Percentiles rank a stretch among this genome's conserved stretches.
Evolutionary conservation across 202 grass and related monocot species (phyloP).

Genomic region (Digitaria exilis): DNA sequence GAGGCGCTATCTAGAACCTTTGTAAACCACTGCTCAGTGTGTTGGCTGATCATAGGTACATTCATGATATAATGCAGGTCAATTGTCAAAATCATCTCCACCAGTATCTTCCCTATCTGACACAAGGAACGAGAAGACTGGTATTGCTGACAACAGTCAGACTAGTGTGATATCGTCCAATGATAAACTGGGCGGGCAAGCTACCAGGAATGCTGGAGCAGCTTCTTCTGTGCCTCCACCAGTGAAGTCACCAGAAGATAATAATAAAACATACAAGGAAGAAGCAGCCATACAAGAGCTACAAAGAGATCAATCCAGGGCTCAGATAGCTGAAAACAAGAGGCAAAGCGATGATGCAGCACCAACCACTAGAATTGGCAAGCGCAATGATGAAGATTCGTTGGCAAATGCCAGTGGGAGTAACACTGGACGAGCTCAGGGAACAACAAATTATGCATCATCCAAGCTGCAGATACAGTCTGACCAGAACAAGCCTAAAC

Average conservation of each 20-base stretch:
- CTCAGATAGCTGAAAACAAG: constrained; percentile 18
- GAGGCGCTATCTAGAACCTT: neutral
- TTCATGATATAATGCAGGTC: constrained; percentile 15
- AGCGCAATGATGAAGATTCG: neutral
- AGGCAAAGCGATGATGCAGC: constrained; percentile 30
- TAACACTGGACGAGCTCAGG: constrained; percentile 26
- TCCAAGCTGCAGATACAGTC: constrained; percentile 18
- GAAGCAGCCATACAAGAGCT: neutral
- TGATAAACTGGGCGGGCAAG: neutral
- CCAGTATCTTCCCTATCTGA: neutral
- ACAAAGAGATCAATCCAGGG: constrained; percentile 14
- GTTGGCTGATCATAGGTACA: constrained; percentile 13
- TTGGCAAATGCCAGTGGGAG: neutral
- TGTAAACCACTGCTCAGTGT: neutral
- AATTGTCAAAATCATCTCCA: neutral
- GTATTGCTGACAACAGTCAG: constrained; percentile 24
- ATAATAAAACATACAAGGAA: constrained; percentile 9
- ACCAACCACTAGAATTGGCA: neutral
- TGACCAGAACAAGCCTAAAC: constrained; percentile 18
- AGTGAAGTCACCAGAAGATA: constrained; percentile 22
- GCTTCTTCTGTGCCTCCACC: constrained; percentile 9
- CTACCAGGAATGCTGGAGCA: constrained; percentile 24
- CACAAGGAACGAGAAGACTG: constrained; percentile 21
- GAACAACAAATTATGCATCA: constrained; percentile 12
- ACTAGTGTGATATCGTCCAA: neutral